Evolutionary conservation across 2,329 filamentous ascomycete species (phyloP), one percentile per base, ranked within the genome.

Genomic region (Penicillium aurantiogriseum): DNA sequence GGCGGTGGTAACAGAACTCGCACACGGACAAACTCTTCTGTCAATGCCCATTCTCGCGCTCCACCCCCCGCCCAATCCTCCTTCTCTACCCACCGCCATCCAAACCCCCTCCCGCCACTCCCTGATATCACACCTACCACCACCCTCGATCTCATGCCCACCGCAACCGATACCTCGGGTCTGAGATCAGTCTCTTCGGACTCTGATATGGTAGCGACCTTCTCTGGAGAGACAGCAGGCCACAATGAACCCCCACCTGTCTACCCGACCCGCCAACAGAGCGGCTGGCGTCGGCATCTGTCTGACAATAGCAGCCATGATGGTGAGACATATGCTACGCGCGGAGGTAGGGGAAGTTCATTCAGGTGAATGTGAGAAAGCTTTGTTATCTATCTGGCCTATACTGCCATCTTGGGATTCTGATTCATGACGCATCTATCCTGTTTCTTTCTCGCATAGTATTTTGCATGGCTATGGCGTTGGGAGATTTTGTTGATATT

Each of bases 51-150:
- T 39, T 49, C 25, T 10, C 59, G 57, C 27, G 62, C 64, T 15
- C 65, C 61, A 1, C 62, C 63, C 6, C 63, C 63, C 9, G 56
- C 65, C 6, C 59, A 65, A 13, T 66, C 64, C 21, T 67, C 65
- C 43, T 63, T 62, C 62, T 67, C 61, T 39, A 55, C 63, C 49
- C 68, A 70, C 31, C 62, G 63, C n/a, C 60, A 62, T 44, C 61
- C 69, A 27, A 72, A 72, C 44, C 71, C 71, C 2, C 64, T 75
- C 1, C 71, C 71, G 2, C 69, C 70, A 5, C 56, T 74, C 17
- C 72, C 71, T 4, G 69, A 72, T 33, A 68, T 72, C 49, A 58
- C 61, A 2, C 62, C 69, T 10, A 48, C 61, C 6, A 29, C 47
- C 23, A 50, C 44, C 23, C 44, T 54, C 10, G 56, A 57, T 23